Percentiles rank a stretch among this genome's conserved stretches.
These are phyloP conservation scores for Triticum turgidum DNA, from an alignment of 176 grass and related monocot species.

Conservation along the genomic window DNA sequence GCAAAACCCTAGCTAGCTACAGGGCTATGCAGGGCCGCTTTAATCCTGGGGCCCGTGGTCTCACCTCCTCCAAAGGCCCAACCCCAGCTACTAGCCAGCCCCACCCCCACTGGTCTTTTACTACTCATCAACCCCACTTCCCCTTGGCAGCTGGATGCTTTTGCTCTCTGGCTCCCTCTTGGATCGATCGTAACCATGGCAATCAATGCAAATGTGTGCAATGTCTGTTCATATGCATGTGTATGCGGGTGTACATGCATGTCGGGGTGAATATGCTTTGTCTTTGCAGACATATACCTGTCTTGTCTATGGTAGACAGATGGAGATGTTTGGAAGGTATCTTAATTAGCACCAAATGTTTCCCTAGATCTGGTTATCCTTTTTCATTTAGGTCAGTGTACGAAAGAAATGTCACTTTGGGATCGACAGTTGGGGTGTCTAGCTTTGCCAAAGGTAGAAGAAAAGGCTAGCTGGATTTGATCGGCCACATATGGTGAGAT, in stretches of 20 bases:
- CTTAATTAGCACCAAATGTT: slow-evolving; percentile 21
- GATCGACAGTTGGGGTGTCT: slow-evolving; percentile 15
- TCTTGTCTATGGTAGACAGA: slow-evolving; percentile 44
- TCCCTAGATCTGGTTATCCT: neutral
- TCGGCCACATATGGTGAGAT: slow-evolving; percentile 17
- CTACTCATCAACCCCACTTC: slow-evolving; percentile 36
- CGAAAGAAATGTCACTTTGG: slow-evolving; percentile 41
- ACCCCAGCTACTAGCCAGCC: neutral
- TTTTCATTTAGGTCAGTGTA: slow-evolving; percentile 2
- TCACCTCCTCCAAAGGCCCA: slow-evolving; percentile 22
- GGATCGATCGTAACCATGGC: slow-evolving; percentile 14
- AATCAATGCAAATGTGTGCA: slow-evolving; percentile 18
- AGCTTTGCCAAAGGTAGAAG: slow-evolving; percentile 35
- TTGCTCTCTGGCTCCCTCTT: slow-evolving; percentile 7
- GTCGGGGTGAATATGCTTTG: neutral
- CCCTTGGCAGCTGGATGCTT: slow-evolving; percentile 14
- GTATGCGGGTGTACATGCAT: neutral
- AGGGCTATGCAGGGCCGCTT: slow-evolving; percentile 41
- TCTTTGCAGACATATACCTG: slow-evolving; percentile 33
- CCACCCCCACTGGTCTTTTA: slow-evolving; percentile 32
- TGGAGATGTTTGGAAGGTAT: slow-evolving; percentile 21
- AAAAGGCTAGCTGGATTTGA: slow-evolving; percentile 9
- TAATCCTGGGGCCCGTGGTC: slow-evolving; percentile 9
- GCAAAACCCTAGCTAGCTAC: slow-evolving; percentile 51
- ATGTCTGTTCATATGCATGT: neutral